Evolutionary conservation across 768 basidiomycete species (phyloP).

Genomic region (Naganishia friedmannii): DNA sequence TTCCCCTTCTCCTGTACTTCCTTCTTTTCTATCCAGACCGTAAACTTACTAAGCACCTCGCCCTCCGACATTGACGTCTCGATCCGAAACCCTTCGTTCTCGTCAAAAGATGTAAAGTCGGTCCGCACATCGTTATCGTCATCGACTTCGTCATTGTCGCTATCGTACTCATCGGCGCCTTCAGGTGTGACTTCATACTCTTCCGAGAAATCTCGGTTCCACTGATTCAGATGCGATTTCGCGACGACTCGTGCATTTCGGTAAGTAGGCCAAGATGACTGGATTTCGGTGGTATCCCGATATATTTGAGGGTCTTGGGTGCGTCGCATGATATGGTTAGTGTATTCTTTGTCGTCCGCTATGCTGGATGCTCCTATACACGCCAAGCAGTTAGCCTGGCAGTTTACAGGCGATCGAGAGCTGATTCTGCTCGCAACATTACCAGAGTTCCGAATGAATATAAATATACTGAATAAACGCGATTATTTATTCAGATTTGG

Average conservation of each 20-base stretch:
- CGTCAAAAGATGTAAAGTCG: neutral
- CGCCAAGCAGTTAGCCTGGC: too few species aligned
- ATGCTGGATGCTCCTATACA: too few species aligned
- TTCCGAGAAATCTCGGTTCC: conserved; percentile 9
- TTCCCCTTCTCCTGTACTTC: neutral
- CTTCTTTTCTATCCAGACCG: conserved; percentile 20
- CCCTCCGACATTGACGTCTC: neutral
- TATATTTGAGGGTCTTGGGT: neutral
- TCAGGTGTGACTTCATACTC: conserved; percentile 5
- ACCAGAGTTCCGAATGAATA: too few species aligned
- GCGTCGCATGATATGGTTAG: conserved; percentile 6
- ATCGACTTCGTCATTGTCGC: conserved; percentile 6
- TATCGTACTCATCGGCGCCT: conserved; percentile 10
- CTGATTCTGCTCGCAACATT: too few species aligned
- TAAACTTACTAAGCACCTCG: conserved; percentile 1
- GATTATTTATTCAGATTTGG: too few species aligned
- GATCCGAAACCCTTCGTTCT: neutral
- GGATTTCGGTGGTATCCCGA: conserved; percentile 8
- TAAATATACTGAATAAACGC: too few species aligned
- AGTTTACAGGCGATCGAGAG: too few species aligned
- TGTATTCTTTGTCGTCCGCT: too few species aligned
- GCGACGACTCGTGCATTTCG: conserved; percentile 1
- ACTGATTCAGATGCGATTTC: neutral
- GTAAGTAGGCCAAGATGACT: conserved; percentile 9
- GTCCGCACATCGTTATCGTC: neutral